phyloP scores from a whole-genome alignment of 768 basidiomycete species.

The Boletus rubropictus region DNA sequence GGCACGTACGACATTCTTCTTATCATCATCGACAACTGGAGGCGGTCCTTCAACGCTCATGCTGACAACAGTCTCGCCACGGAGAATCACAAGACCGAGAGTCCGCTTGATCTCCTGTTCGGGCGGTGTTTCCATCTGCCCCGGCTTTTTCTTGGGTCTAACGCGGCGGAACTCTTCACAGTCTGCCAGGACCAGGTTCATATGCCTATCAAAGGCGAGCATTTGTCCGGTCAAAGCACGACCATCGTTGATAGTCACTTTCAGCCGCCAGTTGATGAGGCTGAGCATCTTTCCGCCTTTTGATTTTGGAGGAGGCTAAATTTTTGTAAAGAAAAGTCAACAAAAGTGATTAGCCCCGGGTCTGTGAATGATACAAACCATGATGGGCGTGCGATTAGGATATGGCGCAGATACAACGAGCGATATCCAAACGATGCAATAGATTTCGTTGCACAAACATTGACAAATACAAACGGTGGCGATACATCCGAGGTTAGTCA shows the following conservation, averaged over 20 bases:
- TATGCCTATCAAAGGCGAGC: conserved; percentile 99
- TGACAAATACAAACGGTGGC: conserved; percentile 25
- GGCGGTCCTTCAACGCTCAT: conserved; percentile 94
- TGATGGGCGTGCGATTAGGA: conserved; percentile 45
- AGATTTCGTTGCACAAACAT: conserved; percentile 27
- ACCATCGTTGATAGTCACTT: conserved; percentile 96
- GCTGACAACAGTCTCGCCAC: conserved; percentile 95
- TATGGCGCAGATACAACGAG: conserved; percentile 16
- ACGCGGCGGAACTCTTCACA: conserved; percentile 97
- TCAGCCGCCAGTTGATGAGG: conserved; percentile 96
- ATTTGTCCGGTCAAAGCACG: conserved; percentile 95
- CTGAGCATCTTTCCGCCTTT: conserved; percentile 98
- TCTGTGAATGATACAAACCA: conserved; percentile 40
- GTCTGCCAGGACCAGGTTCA: conserved; percentile 98
- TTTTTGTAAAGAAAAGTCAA: conserved; percentile 6
- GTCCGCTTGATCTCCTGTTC: conserved; percentile 95
- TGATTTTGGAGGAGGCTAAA: conserved; percentile 91
- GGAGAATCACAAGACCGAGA: conserved; percentile 91
- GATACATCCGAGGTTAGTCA: not conserved
- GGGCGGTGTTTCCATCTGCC: conserved; percentile 62
- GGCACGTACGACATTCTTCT: conserved; percentile 67
- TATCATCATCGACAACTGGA: conserved; percentile 84
- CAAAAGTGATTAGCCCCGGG: not conserved
- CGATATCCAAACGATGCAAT: conserved; percentile 24
- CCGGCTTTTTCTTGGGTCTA: conserved; percentile 85